Conservation (phyloP, 495 filamentous ascomycete species). For the Aspergillus saccharolyticus region DNA sequence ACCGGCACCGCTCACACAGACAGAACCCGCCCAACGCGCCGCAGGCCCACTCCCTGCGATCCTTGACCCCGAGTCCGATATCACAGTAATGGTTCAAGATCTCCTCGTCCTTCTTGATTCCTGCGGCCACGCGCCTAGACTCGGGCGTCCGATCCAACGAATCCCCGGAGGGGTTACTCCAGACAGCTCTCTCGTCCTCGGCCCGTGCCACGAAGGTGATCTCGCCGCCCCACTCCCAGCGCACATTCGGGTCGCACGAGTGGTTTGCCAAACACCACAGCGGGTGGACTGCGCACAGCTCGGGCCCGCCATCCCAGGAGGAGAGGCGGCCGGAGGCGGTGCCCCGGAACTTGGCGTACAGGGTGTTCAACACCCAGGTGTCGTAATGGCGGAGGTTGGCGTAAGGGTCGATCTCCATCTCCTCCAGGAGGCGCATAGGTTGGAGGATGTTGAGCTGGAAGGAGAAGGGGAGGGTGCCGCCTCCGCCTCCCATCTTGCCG, state of each 20-base stretch:
- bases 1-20: conserved; percentile 72
- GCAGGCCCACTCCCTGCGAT: conserved; percentile 81
- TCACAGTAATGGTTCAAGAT: conserved; percentile 94
- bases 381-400: conserved; percentile 59
- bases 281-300: conserved; percentile 73
- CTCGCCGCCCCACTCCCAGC: conserved; percentile 87
- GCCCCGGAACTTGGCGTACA: conserved; percentile 89
- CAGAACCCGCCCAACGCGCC: conserved; percentile 83
- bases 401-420: conserved; percentile 88
- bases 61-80: conserved; percentile 65
- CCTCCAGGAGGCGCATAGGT: conserved; percentile 79
- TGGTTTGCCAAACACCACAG: conserved; percentile 85
- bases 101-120: conserved; percentile 73
- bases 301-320: conserved; percentile 65
- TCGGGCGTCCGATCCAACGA: too few species aligned
- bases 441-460: conserved; percentile 79
- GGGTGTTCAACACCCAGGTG: conserved; percentile 89
- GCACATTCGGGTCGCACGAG: conserved; percentile 87
- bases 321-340: conserved; percentile 81
- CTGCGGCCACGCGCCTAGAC: conserved; percentile 25
- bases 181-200: conserved; percentile 41
- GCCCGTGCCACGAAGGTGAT: conserved; percentile 61
- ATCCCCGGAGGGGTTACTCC: conserved; percentile 21
- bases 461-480: conserved; percentile 67
- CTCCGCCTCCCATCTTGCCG: not conserved